Evolutionary conservation across 2,329 filamentous ascomycete species (phyloP).

Genomic region (Acrocalymma vagum): DNA sequence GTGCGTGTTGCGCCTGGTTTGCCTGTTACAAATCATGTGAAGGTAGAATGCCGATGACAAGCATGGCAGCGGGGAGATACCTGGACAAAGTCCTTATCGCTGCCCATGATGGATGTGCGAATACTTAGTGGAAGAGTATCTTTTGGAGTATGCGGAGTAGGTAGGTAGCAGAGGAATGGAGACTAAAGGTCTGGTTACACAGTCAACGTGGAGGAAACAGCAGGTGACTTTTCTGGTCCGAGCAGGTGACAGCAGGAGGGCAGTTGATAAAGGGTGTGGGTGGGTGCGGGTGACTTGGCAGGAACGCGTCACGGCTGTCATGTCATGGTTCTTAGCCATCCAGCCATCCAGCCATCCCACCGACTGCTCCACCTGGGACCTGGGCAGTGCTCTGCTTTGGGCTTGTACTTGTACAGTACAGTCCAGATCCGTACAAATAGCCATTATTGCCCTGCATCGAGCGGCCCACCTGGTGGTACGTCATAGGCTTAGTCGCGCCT

Average conservation of each 20-base stretch:
- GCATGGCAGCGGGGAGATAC: too few relatives aligned
- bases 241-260: conserved; percentile 14
- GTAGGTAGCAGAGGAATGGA: conserved; percentile 4
- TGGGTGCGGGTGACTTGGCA: conserved; percentile 32
- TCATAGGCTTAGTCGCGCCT: conserved; percentile 28
- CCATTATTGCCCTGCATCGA: conserved; percentile 26
- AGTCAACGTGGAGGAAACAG: too few relatives aligned
- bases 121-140: too few relatives aligned
- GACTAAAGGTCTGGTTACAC: conserved; percentile 4
- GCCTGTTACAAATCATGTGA: too few relatives aligned
- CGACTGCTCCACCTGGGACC: too few relatives aligned
- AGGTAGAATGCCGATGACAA: too few relatives aligned
- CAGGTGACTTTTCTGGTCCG: conserved; percentile 19
- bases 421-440: too few relatives aligned
- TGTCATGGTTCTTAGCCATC: conserved; percentile 34
- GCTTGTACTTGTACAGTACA: too few relatives aligned
- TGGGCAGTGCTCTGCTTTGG: too few relatives aligned
- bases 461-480: conserved; percentile 29
- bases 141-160: too few relatives aligned
- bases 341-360: too few relatives aligned
- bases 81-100: conserved; percentile 21
- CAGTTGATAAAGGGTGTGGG: conserved; percentile 24
- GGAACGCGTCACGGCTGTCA: conserved; percentile 43
- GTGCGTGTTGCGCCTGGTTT: conserved; percentile 70
- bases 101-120: conserved; percentile 17